Base-by-base conservation (phyloP, 106 monocot species). In the Posidonia australis region DNA sequence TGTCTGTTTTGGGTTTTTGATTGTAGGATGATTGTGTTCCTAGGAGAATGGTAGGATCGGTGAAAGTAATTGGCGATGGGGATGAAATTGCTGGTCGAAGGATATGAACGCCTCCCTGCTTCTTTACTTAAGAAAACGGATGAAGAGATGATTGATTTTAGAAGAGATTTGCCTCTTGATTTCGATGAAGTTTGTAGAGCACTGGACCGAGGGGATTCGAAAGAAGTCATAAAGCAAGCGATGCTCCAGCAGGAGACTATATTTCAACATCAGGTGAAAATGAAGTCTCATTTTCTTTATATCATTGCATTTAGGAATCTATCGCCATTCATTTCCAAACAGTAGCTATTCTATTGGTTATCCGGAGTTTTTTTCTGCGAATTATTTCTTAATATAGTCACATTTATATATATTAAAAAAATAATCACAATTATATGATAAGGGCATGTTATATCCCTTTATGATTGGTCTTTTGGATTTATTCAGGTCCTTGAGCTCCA, bases 401-500 rank as follows among this genome's bases (percentile, higher is more conserved):
- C 6, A 16, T 41, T 10, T 5, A 52, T 63, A 52, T 27, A 17
- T 13, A 13, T 16, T 59, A 30, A 21, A 30, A 18, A 12, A 16
- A 24, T 31, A 3, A 1, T 17, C 14, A 30, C 30, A 17, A 27
- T 30, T 28, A 26, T 17, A 30, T 32, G 36, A n/a, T n/a, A n/a
- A n/a, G n/a, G n/a, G n/a, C n/a, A n/a, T n/a, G n/a, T n/a, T n/a
- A n/a, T n/a, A n/a, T n/a, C n/a, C n/a, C n/a, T n/a, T n/a, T n/a
- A n/a, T n/a, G n/a, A n/a, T n/a, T n/a, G n/a, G n/a, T n/a, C n/a
- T n/a, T n/a, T 55, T 58, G 18, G 13, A 18, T 70, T 62, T 46
- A 9, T 74, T 43, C 62, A 89, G 89, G 75, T 89, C 9, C 63
- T 70, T 7, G 89, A 89, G 61, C 89, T 85, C 6, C 85, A 89